These are phyloP conservation scores for Strobilomyces echinocephalus DNA, from an alignment of 768 basidiomycete species.

Conservation along the genomic window DNA sequence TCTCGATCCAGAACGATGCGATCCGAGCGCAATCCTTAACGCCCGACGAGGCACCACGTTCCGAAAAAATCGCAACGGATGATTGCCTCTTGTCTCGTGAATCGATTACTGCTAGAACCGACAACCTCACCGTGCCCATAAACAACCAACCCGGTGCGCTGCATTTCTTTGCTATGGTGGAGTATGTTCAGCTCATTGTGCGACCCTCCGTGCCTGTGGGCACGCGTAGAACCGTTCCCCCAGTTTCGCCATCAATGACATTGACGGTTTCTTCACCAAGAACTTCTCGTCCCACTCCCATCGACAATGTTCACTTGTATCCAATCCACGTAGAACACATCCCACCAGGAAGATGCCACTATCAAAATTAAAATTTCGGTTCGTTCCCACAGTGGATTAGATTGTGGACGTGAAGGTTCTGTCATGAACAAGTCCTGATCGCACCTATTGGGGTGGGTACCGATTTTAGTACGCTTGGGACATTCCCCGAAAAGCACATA, in stretches of 20 bases:
- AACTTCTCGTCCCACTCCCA: conserved; percentile 1
- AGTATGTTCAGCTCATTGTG: neutral
- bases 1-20: neutral
- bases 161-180: neutral
- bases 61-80: neutral
- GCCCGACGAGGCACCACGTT: neutral
- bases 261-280: neutral
- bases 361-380: conserved; percentile 13
- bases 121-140: neutral
- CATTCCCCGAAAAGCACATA: conserved; percentile 20
- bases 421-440: conserved; percentile 9
- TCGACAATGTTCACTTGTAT: conserved; percentile 8
- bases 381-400: conserved; percentile 9
- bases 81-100: neutral
- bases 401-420: conserved; percentile 16
- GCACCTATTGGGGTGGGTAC: conserved; percentile 9
- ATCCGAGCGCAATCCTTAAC: neutral
- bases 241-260: neutral
- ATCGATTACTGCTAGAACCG: neutral
- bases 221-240: neutral
- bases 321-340: neutral
- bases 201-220: neutral
- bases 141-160: neutral
- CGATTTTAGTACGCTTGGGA: conserved; percentile 10
- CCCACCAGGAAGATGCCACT: neutral